A percentile compares a stretch with the other conserved stretches of the same genome.
Conservation (phyloP, 805 yeast species). For the Diddensiella santjacobensis region DNA sequence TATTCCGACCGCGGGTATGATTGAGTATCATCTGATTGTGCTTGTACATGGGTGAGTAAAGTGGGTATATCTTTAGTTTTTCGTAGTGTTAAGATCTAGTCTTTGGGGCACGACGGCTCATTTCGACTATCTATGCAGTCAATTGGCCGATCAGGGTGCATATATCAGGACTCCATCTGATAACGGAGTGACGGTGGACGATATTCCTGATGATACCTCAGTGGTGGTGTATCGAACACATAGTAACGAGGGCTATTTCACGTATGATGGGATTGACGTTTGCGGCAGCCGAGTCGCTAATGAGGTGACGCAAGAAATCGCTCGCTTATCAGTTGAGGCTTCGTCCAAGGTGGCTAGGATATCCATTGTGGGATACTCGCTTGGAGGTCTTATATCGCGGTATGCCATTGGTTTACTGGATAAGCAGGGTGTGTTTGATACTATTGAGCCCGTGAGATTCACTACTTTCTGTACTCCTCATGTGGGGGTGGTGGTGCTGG, state of each 20-base stretch:
- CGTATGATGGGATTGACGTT: slow-evolving; percentile 83
- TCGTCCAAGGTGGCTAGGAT: slow-evolving; percentile 52
- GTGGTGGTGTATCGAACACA: slow-evolving; percentile 49
- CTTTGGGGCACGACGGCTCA: slow-evolving; percentile 77
- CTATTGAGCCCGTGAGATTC: slow-evolving; percentile 53
- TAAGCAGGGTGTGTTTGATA: slow-evolving; percentile 48
- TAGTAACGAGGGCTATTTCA: slow-evolving; percentile 66
- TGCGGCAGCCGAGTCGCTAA: slow-evolving; percentile 73
- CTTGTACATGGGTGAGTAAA: slow-evolving; percentile 55
- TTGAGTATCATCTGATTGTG: slow-evolving; percentile 51
- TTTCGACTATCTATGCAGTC: slow-evolving; percentile 55
- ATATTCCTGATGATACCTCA: slow-evolving; percentile 13
- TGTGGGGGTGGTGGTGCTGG: slow-evolving; percentile 59
- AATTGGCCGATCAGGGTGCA: slow-evolving; percentile 37
- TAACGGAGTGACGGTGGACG: slow-evolving; percentile 20
- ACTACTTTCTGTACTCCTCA: slow-evolving; percentile 69
- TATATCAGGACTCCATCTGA: slow-evolving; percentile 17
- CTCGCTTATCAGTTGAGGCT: slow-evolving; percentile 21
- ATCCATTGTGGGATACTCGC: slow-evolving; percentile 80
- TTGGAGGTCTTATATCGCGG: slow-evolving; percentile 83
- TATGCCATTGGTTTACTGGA: slow-evolving; percentile 73
- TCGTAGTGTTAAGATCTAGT: slow-evolving; percentile 3
- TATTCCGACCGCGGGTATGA: slow-evolving; percentile 7
- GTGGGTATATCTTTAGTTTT: not conserved
- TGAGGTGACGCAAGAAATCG: slow-evolving; percentile 51